Evolutionary conservation across 1,284 basidiomycete genomes (phyloP).

Genomic region (Ganoderma leucocontextum): DNA sequence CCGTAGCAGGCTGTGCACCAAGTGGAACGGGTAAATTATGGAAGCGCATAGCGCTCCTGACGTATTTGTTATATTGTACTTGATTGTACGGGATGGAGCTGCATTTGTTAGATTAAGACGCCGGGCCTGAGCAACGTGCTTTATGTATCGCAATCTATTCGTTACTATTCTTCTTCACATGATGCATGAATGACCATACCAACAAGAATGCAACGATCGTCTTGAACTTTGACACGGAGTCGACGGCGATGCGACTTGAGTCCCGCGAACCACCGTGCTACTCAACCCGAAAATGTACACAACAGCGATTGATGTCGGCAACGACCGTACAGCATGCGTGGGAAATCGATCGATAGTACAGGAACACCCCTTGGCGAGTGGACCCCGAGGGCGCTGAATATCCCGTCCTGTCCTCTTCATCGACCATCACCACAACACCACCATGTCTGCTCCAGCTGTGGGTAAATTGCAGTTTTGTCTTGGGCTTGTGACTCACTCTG

Average conservation of each 20-base stretch:
- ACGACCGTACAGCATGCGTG: slow-evolving; percentile 43
- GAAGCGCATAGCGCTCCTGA: slow-evolving; percentile 25
- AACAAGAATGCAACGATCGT: neutral
- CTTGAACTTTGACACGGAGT: neutral
- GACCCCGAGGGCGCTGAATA: slow-evolving; percentile 24
- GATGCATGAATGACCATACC: neutral
- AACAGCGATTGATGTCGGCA: slow-evolving; percentile 34
- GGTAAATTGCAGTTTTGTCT: slow-evolving; percentile 23
- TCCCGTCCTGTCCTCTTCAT: slow-evolving; percentile 27
- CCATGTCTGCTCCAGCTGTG: slow-evolving; percentile 29
- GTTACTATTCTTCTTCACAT: neutral
- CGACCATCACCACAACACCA: slow-evolving; percentile 32
- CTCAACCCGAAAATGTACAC: slow-evolving; percentile 9
- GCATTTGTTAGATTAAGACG: slow-evolving; percentile 18
- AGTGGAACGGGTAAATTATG: slow-evolving; percentile 23
- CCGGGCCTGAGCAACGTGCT: slow-evolving; percentile 15
- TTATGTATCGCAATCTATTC: slow-evolving; percentile 1
- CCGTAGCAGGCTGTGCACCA: slow-evolving; percentile 16
- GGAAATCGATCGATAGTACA: slow-evolving; percentile 45
- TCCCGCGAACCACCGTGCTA: neutral
- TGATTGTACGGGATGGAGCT: neutral
- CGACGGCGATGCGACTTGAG: neutral
- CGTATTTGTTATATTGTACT: slow-evolving; percentile 16
- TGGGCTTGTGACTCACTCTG: slow-evolving; percentile 16
- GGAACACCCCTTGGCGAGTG: slow-evolving; percentile 31